Conservation (phyloP, 2,329 filamentous ascomycete species). For the Epichloe scottii region DNA sequence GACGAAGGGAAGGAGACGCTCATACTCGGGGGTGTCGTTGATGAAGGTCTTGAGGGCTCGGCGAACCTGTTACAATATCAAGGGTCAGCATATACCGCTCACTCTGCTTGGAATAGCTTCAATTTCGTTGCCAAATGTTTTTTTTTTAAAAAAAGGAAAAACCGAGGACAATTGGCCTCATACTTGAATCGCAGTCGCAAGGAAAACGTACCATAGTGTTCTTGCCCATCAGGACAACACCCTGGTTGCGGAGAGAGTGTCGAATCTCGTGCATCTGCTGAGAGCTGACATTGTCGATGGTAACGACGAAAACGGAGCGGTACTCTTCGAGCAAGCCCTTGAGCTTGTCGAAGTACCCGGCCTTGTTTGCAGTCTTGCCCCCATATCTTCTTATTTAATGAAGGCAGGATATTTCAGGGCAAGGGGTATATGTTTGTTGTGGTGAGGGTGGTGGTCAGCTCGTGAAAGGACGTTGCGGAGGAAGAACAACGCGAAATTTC, state of each 20-base stretch:
- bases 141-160: too few relatives aligned
- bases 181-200: background rate
- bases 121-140: background rate
- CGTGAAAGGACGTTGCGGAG: background rate
- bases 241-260: slow-evolving; percentile 75
- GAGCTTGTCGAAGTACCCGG: slow-evolving; percentile 98
- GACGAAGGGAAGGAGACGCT: slow-evolving; percentile 91
- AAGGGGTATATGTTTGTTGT: slow-evolving; percentile 22
- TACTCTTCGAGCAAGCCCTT: slow-evolving; percentile 94
- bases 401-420: slow-evolving; percentile 99
- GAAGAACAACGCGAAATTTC: slow-evolving; percentile 9
- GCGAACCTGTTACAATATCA: slow-evolving; percentile 50
- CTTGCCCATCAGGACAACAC: slow-evolving; percentile 98
- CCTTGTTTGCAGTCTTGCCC: slow-evolving; percentile 92
- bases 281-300: slow-evolving; percentile 98
- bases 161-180: too few relatives aligned
- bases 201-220: slow-evolving; percentile 82
- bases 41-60: slow-evolving; percentile 96
- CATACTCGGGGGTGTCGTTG: slow-evolving; percentile 84
- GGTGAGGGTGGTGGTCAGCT: slow-evolving; percentile 11
- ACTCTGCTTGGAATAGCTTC: background rate
- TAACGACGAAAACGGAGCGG: slow-evolving; percentile 94
- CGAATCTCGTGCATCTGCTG: slow-evolving; percentile 99
- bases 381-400: slow-evolving; percentile 89
- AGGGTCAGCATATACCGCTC: slow-evolving; percentile 9